Conservation (phyloP, 1,284 basidiomycete genomes). For the Termitomyces sp. region DNA sequence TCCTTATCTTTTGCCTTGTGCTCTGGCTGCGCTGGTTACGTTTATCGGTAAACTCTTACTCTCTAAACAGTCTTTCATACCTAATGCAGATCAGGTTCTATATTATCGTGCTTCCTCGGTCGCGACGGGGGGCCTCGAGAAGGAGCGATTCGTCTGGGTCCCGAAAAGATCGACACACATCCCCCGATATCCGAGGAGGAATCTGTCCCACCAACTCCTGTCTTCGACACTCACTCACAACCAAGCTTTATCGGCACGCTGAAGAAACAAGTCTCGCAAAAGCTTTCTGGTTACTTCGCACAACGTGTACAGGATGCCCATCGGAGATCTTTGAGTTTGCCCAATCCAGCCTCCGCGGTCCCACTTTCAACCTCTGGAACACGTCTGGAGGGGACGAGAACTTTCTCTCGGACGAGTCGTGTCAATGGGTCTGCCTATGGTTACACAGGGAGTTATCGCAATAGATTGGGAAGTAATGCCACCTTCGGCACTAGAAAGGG, state of each 20-base stretch:
- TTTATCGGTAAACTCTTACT: constrained; percentile 49
- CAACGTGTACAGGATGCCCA: constrained; percentile 42
- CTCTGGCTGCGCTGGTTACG: constrained; percentile 72
- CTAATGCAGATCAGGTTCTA: constrained; percentile 50
- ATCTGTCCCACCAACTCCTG: constrained; percentile 37
- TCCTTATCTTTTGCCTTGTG: constrained; percentile 90
- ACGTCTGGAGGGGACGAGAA: constrained; percentile 37
- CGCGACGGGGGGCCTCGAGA: constrained; percentile 86
- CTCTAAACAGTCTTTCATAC: constrained; percentile 8
- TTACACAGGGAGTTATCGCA: constrained; percentile 54
- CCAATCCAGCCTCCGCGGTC: constrained; percentile 35
- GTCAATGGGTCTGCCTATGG: constrained; percentile 77
- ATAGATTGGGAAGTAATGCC: constrained; percentile 46
- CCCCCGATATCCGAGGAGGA: constrained; percentile 61
- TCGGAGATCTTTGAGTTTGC: constrained; percentile 17
- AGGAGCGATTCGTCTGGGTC: constrained; percentile 75
- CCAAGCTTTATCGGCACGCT: constrained; percentile 35
- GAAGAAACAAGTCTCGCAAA: constrained; percentile 43
- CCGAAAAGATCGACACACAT: constrained; percentile 58
- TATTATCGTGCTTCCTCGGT: constrained; percentile 85
- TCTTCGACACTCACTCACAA: constrained; percentile 39
- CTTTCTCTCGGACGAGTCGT: constrained; percentile 51
- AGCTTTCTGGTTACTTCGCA: constrained; percentile 53
- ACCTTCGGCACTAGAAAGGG: constrained; percentile 37
- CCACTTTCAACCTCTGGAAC: constrained; percentile 42